Evolutionary conservation across 345 rosid genomes (phyloP), one percentile per base, ranked within the genome.

Genomic region (Corchorus olitorius): DNA sequence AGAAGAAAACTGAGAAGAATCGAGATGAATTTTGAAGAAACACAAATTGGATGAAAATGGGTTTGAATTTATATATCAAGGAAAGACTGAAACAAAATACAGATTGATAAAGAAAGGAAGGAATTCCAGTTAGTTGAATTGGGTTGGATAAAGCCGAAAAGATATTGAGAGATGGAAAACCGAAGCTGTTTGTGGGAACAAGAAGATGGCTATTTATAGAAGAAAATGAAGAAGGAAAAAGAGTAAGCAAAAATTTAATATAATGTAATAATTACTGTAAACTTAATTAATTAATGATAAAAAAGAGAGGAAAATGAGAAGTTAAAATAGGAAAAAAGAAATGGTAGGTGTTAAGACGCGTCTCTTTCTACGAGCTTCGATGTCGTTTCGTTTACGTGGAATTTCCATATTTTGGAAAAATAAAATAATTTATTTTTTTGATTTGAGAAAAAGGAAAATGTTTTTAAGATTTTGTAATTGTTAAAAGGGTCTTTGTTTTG

Each of bases 141-240:
- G 34, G 39, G 1, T 50, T 70, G 60, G 45, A 69, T 50, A 16
- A 10, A 46, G 53, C 39, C 71, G 46, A 66, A 4, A 33, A 50
- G 27, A 8, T 63, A 33, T 13, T 22, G 56, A 11, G 33, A 58
- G 20, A 20, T 8, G 39, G 48, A 22, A 35, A 39, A 6, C 8
- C 9, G 48, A 27, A n/a, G 73, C 17, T 16, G 73, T 50, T 27
- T 70, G 60, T 0, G 4, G 60, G 60, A 52, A 41, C 46, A 52
- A 16, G 19, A 33, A n/a, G 34, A 70, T 37, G 73, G 59, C 9
- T 52, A 70, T 52, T 70, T 70, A 70, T 52, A 70, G 60, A 52
- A 2, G 2, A 69, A 50, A 15, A 34, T 3, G 37, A 9, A 39
- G 33, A 1, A 35, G 0, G 0, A 70, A 50, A 2, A 35, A 0